Percentiles rank a stretch among this genome's conserved stretches.
These are phyloP conservation scores for Lepidium africanum DNA, from an alignment of 345 rosid genomes.

Conservation along the genomic window DNA sequence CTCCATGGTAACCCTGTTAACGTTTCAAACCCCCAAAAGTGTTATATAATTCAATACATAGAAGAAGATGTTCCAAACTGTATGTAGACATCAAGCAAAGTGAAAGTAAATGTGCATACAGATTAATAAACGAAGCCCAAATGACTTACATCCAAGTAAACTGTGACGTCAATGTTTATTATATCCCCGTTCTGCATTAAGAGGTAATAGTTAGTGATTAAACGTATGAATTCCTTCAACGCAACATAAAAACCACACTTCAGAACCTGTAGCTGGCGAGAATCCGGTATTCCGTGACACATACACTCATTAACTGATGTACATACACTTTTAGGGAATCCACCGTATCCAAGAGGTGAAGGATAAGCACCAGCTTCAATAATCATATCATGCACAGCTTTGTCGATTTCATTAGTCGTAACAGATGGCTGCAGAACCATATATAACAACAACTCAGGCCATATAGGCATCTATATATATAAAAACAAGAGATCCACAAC, in stretches of 20 bases:
- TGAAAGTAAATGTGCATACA: slow-evolving; percentile 16
- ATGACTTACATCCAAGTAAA: slow-evolving; percentile 72
- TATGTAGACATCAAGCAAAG: background rate
- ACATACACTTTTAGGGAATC: slow-evolving; percentile 92
- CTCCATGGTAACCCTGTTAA: slow-evolving; percentile 88
- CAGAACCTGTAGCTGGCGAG: slow-evolving; percentile 87
- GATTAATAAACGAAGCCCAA: background rate
- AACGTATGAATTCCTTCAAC: background rate
- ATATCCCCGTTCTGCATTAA: slow-evolving; percentile 81
- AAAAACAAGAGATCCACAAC: background rate
- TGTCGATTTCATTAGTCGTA: slow-evolving; percentile 86
- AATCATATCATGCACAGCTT: slow-evolving; percentile 86
- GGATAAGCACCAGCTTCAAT: slow-evolving; percentile 96
- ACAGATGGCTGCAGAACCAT: slow-evolving; percentile 62
- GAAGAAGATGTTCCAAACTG: background rate
- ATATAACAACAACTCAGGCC: background rate
- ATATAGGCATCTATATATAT: background rate
- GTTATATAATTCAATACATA: background rate
- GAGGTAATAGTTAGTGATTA: slow-evolving; percentile 6
- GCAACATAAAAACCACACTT: background rate
- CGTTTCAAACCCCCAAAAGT: background rate
- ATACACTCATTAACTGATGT: slow-evolving; percentile 94
- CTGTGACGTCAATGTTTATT: slow-evolving; percentile 87
- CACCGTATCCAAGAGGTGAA: slow-evolving; percentile 96
- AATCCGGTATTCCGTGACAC: slow-evolving; percentile 98